A percentile compares a stretch with the other conserved stretches of the same genome.
Evolutionary conservation across 2,329 filamentous ascomycete species (phyloP).

Genomic region (Ceratocystis smalleyi): DNA sequence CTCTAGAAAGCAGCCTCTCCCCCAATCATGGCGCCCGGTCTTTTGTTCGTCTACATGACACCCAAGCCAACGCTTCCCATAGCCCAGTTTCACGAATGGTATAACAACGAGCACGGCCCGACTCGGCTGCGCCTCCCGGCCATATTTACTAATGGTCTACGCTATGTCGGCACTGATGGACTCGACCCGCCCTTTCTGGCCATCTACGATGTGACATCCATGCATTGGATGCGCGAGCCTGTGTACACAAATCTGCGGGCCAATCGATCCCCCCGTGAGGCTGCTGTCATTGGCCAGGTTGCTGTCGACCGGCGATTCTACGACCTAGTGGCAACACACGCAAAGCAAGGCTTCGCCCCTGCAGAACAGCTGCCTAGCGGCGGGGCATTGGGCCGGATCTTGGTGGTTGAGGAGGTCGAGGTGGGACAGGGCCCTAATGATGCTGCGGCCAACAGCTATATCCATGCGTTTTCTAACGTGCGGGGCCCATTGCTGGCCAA

Average conservation of each 20-base stretch:
- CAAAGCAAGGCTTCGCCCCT: constrained; percentile 40
- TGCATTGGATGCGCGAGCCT: constrained; percentile 52
- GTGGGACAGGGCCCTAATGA: constrained; percentile 24
- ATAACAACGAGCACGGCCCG: constrained; percentile 85
- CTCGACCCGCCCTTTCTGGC: constrained; percentile 54
- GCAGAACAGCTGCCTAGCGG: constrained; percentile 44
- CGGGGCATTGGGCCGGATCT: constrained; percentile 42
- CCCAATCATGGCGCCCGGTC: constrained; percentile 35
- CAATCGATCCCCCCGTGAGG: constrained; percentile 38
- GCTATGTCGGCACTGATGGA: constrained; percentile 49
- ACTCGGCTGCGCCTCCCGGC: constrained; percentile 60
- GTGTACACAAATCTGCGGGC: constrained; percentile 53
- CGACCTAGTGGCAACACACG: constrained; percentile 44
- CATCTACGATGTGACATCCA: constrained; percentile 65
- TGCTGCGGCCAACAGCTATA: constrained; percentile 50
- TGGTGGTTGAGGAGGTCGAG: constrained; percentile 43
- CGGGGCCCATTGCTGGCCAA: neutral
- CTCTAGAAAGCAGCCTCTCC: neutral
- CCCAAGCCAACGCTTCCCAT: constrained; percentile 49
- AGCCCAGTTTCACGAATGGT: constrained; percentile 76
- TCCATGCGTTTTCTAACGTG: constrained; percentile 36
- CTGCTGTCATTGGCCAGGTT: constrained; percentile 38
- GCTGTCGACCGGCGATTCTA: constrained; percentile 57
- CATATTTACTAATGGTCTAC: constrained; percentile 60
- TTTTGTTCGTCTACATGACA: constrained; percentile 79